phyloP scores from a whole-genome alignment of 2,329 filamentous ascomycete genomes.

The Endoconidiophora laricicola region DNA sequence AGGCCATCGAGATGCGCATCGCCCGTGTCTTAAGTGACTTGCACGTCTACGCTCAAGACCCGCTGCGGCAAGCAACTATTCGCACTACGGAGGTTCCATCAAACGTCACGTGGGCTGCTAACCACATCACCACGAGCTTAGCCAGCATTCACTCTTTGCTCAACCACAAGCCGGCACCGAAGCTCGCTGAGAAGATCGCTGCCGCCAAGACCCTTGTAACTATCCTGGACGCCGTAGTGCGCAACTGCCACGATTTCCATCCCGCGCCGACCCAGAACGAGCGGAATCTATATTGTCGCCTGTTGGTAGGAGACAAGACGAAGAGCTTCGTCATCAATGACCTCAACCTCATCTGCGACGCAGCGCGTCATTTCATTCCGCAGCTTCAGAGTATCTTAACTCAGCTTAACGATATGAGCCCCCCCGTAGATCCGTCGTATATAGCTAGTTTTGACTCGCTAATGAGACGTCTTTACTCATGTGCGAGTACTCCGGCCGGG shows the following conservation, averaged over 20 bases:
- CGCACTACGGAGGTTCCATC: constrained; percentile 19
- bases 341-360: constrained; percentile 27
- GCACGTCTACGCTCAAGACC: constrained; percentile 19
- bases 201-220: constrained; percentile 32
- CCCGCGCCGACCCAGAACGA: constrained; percentile 18
- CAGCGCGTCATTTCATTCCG: constrained; percentile 27
- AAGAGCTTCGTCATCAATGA: constrained; percentile 29
- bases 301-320: constrained; percentile 28
- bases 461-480: constrained; percentile 4
- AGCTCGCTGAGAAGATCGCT: constrained; percentile 25
- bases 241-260: constrained; percentile 24
- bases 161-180: not conserved
- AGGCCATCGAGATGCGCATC: constrained; percentile 30
- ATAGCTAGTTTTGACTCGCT: constrained; percentile 20
- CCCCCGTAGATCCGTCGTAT: constrained; percentile 20
- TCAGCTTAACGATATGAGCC: constrained; percentile 20
- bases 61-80: not conserved
- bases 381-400: constrained; percentile 22
- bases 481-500: constrained; percentile 14
- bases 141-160: constrained; percentile 22
- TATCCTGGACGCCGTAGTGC: constrained; percentile 29
- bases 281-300: constrained; percentile 30
- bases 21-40: constrained; percentile 30
- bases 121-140: constrained; percentile 28
- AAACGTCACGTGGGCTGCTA: constrained; percentile 32